Evolutionary conservation across 768 basidiomycete genomes (phyloP).

Genomic region (Podaxis sp.): DNA sequence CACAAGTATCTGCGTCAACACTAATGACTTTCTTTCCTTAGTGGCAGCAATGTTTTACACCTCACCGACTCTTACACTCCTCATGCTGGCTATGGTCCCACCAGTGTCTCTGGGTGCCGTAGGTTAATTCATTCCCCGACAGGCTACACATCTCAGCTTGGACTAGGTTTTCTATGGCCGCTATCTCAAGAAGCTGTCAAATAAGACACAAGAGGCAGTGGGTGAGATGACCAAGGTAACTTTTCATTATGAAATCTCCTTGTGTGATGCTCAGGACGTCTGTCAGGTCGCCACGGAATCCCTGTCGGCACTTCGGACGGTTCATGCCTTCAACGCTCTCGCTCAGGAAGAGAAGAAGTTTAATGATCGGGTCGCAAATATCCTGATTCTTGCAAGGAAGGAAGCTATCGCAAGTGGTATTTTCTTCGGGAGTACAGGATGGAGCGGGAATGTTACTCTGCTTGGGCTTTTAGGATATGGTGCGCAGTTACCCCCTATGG

Average conservation of each 20-base stretch:
- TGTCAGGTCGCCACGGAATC: conserved; percentile 82
- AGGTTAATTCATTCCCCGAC: conserved; percentile 19
- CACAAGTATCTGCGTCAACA: neutral
- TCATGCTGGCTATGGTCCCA: conserved; percentile 93
- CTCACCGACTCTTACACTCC: conserved; percentile 78
- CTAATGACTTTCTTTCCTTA: conserved; percentile 20
- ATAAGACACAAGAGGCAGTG: conserved; percentile 89
- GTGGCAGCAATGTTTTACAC: conserved; percentile 96
- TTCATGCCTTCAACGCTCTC: conserved; percentile 87
- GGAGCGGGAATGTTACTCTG: conserved; percentile 92
- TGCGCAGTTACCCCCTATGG: conserved; percentile 24
- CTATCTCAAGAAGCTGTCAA: conserved; percentile 88
- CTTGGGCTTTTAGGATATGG: conserved; percentile 90
- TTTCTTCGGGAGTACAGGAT: conserved; percentile 89
- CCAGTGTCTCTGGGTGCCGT: conserved; percentile 84
- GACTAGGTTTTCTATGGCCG: conserved; percentile 89
- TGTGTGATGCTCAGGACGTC: neutral
- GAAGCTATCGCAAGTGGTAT: conserved; percentile 90
- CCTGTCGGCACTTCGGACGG: conserved; percentile 79
- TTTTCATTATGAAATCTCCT: neutral
- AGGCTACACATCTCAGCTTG: neutral
- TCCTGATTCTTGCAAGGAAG: conserved; percentile 73
- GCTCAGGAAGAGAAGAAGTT: conserved; percentile 77
- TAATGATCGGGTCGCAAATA: conserved; percentile 52
- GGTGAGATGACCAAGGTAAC: conserved; percentile 85